Conservation (phyloP, 345 rosid genomes). For the Eutrema japonicum region DNA sequence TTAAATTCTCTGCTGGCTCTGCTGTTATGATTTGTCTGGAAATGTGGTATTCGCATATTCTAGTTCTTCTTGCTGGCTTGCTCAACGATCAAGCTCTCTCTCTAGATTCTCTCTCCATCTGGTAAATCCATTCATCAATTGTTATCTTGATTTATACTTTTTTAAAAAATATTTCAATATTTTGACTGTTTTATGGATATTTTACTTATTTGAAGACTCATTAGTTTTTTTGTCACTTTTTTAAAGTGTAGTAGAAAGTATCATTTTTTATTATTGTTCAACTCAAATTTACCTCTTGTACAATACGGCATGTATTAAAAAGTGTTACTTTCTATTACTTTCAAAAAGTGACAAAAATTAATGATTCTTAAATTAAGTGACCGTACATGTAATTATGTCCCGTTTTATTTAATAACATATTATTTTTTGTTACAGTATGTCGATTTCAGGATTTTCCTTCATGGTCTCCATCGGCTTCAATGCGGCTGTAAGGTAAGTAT, state of each 20-base stretch:
- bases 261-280: no score
- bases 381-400: no score
- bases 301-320: no score
- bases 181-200: neutral
- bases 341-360: no score
- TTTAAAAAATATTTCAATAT: no score
- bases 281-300: no score
- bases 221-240: no score
- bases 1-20: conserved; percentile 70
- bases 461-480: conserved; percentile 90
- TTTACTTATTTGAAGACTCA: no score
- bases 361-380: no score
- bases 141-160: neutral
- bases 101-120: conserved; percentile 74
- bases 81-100: conserved; percentile 70
- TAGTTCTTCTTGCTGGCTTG: conserved; percentile 78
- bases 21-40: conserved; percentile 94
- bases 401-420: neutral
- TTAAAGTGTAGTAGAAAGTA: no score
- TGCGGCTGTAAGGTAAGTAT: conserved; percentile 77
- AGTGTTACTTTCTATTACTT: no score
- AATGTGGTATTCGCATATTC: conserved; percentile 81
- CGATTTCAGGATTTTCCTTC: conserved; percentile 54
- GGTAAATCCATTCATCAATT: conserved; percentile 48
- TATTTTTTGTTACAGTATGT: conserved; percentile 51